Evolutionary conservation across 2,329 filamentous ascomycete genomes (phyloP), one percentile per base, ranked within the genome.

Genomic region (Dactylellina cionopaga): DNA sequence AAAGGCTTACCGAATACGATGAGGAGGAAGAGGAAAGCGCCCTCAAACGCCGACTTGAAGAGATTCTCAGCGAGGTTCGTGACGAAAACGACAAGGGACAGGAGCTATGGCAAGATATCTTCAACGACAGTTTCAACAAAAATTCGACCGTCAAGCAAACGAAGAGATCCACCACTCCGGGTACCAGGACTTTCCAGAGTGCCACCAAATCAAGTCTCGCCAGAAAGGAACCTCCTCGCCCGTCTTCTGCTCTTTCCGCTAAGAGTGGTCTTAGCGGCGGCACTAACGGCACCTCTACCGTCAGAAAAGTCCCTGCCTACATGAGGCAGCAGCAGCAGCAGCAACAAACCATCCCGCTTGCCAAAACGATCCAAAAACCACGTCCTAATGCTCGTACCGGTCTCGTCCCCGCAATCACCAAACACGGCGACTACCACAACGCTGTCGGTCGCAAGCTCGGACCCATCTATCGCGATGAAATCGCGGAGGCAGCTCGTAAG

Each of bases 191-290:
- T 10, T 64, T 54, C 25, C 35, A 43, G 22, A 39, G 41, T 11
- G 66, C 58, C 6, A 71, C 66, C 24, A 71, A 71, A 35, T 35
- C 66, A 3, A 64, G 58, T 10, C 58, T 58, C 15, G 66, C 66
- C 6, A 71, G 59, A 15, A 43, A 39, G 5, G 66, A 35, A 22
- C 58, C 49, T 24, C 15, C 58, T 22, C 58, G 66, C 7, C 66
- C 66, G 6, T 31, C 51, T 11, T 71, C 66, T 31, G 44, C 66
- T 15, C 37, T 46, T 29, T 63, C 65, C 9, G 33, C 5, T 6
- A 60, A 56, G 22, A 62, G 56, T n/a, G 29, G 29, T 25, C 22
- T 19, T n/a, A 62, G 56, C 41, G 24, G 19, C 44, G n/a, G n/a
- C n/a, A n/a, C n/a, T n/a, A n/a, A n/a, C n/a, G n/a, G n/a, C n/a